Evolutionary conservation across 495 filamentous ascomycete species (phyloP).

Genomic region (Lepraria neglecta): DNA sequence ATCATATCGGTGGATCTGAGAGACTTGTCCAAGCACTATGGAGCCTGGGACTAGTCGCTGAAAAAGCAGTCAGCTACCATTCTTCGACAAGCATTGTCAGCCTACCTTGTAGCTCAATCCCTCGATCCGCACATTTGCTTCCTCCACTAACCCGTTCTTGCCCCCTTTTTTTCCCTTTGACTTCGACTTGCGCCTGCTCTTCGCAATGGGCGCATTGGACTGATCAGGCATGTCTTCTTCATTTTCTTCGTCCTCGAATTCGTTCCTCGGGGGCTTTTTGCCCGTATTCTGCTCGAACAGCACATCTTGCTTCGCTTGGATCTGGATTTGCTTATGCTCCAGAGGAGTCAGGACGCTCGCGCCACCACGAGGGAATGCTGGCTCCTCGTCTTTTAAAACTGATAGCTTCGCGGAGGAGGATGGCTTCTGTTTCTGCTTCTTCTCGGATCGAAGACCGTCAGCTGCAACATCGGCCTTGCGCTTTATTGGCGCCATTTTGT

Average conservation of each 20-base stretch:
- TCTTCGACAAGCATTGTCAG: constrained; percentile 8
- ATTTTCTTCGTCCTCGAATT: constrained; percentile 39
- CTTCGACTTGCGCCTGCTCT: constrained; percentile 48
- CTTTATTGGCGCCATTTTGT: constrained; percentile 46
- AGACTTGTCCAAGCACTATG: constrained; percentile 78
- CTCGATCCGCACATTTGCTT: constrained; percentile 67
- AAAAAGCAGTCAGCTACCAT: constrained; percentile 35
- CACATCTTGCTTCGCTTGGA: constrained; percentile 86
- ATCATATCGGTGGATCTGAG: constrained; percentile 71
- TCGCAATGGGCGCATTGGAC: constrained; percentile 35
- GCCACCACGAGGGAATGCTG: constrained; percentile 86
- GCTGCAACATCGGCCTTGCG: constrained; percentile 44
- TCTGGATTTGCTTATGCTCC: constrained; percentile 92
- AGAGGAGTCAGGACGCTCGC: constrained; percentile 85
- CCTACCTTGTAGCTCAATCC: constrained; percentile 82
- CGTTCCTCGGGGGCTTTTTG: constrained; percentile 39
- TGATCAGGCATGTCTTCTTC: constrained; percentile 48
- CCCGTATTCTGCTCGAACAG: constrained; percentile 76
- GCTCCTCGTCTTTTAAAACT: constrained; percentile 68
- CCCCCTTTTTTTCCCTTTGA: constrained; percentile 44
- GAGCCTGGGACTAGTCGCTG: constrained; percentile 77
- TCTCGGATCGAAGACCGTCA: constrained; percentile 35
- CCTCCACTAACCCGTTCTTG: constrained; percentile 38
- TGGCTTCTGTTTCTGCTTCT: constrained; percentile 34
- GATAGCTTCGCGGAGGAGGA: constrained; percentile 37